Percentiles rank a stretch among this genome's conserved stretches.
These are phyloP conservation scores for Waltiozyma sp. DNA, from an alignment of 1,139 yeast genomes.

Conservation along the genomic window DNA sequence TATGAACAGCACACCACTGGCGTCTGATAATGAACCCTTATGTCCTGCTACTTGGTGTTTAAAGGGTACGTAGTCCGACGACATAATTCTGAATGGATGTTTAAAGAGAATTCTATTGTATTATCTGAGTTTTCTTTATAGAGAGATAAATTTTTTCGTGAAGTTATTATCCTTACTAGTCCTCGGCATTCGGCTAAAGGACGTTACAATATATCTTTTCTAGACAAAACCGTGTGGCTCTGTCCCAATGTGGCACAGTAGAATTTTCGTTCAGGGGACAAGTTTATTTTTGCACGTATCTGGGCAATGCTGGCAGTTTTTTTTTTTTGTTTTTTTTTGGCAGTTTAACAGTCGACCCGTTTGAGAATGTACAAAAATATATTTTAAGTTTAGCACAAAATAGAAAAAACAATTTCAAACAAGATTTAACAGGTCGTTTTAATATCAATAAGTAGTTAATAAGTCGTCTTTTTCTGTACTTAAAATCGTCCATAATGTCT, in stretches of 20 bases:
- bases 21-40: conserved; percentile 58
- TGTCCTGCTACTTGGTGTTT: conserved; percentile 77
- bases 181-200: no score
- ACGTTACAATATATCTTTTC: no score
- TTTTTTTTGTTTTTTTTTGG: no score
- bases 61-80: background rate
- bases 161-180: no score
- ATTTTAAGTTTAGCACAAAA: background rate
- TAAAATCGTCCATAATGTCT: background rate
- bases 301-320: background rate
- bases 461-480: background rate
- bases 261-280: no score
- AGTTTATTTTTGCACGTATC: background rate
- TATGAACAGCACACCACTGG: conserved; percentile 54
- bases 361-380: no score
- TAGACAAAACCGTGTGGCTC: no score
- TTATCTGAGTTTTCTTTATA: no score
- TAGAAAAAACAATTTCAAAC: conserved; percentile 1
- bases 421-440: background rate
- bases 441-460: background rate
- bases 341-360: no score
- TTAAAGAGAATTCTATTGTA: conserved; percentile 4
- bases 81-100: no score
- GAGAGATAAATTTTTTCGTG: no score
- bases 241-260: no score